These are phyloP conservation scores for Fusarium multiceps DNA, from an alignment of 2,329 filamentous ascomycete genomes.

Conservation along the genomic window DNA sequence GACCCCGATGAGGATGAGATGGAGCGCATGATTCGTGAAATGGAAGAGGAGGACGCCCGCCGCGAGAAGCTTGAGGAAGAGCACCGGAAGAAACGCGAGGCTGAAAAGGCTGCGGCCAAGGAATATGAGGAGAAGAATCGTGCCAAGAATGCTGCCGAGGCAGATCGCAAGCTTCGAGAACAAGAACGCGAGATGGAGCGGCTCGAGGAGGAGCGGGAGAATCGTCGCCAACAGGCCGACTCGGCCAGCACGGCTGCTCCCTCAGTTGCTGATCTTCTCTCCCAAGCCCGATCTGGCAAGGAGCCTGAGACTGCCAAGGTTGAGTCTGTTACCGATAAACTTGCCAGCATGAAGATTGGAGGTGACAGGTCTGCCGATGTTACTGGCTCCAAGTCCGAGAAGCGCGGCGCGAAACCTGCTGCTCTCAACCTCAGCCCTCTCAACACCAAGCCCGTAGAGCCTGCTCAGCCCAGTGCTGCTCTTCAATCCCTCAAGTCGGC, in stretches of 20 bases:
- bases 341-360: conserved; percentile 63
- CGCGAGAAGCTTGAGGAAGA: conserved; percentile 49
- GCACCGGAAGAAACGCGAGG: conserved; percentile 60
- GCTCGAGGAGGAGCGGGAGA: conserved; percentile 76
- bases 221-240: conserved; percentile 63
- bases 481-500: conserved; percentile 94
- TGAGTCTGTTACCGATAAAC: conserved; percentile 59
- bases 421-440: conserved; percentile 86
- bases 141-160: conserved; percentile 63
- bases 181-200: conserved; percentile 78
- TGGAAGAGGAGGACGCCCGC: conserved; percentile 58
- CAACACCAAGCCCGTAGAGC: conserved; percentile 87
- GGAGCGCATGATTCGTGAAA: conserved; percentile 70
- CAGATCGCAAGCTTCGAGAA: conserved; percentile 75
- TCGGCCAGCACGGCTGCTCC: conserved; percentile 58
- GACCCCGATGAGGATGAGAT: conserved; percentile 66
- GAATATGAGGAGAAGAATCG: conserved; percentile 60
- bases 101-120: conserved; percentile 59
- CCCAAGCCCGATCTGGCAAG: conserved; percentile 55
- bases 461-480: conserved; percentile 91
- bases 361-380: conserved; percentile 59
- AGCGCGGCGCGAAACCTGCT: conserved; percentile 78
- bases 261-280: conserved; percentile 64
- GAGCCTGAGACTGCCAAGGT: conserved; percentile 53
- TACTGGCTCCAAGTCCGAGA: conserved; percentile 67